Evolutionary conservation across 371 early-diverging fungal species (phyloP), one percentile per base, ranked within the genome.

Genomic region (Enterospora canceri): DNA sequence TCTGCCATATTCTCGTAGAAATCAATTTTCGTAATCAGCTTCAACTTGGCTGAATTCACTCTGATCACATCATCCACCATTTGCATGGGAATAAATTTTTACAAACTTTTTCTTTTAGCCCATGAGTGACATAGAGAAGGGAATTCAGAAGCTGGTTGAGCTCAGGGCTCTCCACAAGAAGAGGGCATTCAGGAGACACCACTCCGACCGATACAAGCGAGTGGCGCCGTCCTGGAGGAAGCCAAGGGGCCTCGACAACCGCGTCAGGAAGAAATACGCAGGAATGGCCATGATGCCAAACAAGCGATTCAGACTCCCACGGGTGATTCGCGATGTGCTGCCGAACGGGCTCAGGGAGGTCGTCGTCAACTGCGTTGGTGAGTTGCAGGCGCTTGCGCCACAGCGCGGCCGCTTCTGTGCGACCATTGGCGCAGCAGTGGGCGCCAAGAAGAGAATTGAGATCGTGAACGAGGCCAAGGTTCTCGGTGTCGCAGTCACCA

Each of bases 221-320:
- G 62, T 76, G 59, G 83, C 89, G 87, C 85, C 85, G 76, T 88
- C 91, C 75, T 99, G 99, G 99, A 88, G 99, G 84, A 91, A 91
- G 84, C 99, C 99, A 83, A 90, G 88, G 85, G 99, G 99, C 91
- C 97, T 99, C 83, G 99, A 99, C 83, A 91, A 89, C 86, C 85
- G 90, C 77, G 92, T 95, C 78, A 90, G 99, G 78, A 87, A 93
- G 80, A 87, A 92, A 73, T 90, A 94, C 87, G 89, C 88, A 85
- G 99, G 99, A 75, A 85, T 87, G 73, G 87, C 91, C 73, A 85
- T 89, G 79, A 94, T 96, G 93, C 97, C 99, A 84, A 91, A 90
- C 85, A 95, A 94, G 73, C 95, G 98, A 48, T 82, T 70, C 58
- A 73, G 71, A 51, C 78, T 60, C 23, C 90, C 89, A 88, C 86